Evolutionary conservation across 2,329 filamentous ascomycete species (phyloP).

Genomic region (Verticillium klebahnii): DNA sequence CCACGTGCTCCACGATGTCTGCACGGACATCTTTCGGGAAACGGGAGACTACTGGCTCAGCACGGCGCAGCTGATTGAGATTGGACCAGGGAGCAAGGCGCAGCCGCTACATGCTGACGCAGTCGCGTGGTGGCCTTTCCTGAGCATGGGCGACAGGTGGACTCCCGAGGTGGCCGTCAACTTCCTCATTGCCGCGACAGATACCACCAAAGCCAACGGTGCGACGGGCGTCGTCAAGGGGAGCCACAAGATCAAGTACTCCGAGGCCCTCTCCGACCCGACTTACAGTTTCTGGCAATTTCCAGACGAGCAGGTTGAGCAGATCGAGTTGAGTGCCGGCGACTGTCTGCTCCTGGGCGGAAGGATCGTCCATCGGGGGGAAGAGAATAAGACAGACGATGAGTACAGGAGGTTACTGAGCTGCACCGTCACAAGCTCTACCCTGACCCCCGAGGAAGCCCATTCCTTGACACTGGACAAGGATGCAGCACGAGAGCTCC

Average conservation of each 20-base stretch:
- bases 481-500: not conserved
- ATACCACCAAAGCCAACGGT: slow-evolving; percentile 14
- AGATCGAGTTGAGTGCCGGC: slow-evolving; percentile 8
- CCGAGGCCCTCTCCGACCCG: not conserved
- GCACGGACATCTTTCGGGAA: slow-evolving; percentile 18
- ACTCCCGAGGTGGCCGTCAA: slow-evolving; percentile 10
- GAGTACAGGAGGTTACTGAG: slow-evolving; percentile 7
- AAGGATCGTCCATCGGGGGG: slow-evolving; percentile 8
- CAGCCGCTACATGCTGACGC: slow-evolving; percentile 20
- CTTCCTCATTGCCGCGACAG: slow-evolving; percentile 14
- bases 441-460: slow-evolving; percentile 8
- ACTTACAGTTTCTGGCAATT: slow-evolving; percentile 1
- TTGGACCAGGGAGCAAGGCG: slow-evolving; percentile 16
- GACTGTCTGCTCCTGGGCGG: slow-evolving; percentile 9
- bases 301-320: slow-evolving; percentile 9
- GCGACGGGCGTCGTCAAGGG: slow-evolving; percentile 14
- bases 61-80: slow-evolving; percentile 18
- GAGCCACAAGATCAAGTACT: not conserved
- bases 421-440: slow-evolving; percentile 8
- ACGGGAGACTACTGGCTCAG: slow-evolving; percentile 23
- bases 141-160: slow-evolving; percentile 1
- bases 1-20: slow-evolving; percentile 20
- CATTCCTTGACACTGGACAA: slow-evolving; percentile 3
- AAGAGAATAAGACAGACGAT: slow-evolving; percentile 7
- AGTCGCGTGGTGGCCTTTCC: not conserved